Base-by-base conservation (phyloP, 2,329 filamentous ascomycete genomes). In the Dothistroma pini region DNA sequence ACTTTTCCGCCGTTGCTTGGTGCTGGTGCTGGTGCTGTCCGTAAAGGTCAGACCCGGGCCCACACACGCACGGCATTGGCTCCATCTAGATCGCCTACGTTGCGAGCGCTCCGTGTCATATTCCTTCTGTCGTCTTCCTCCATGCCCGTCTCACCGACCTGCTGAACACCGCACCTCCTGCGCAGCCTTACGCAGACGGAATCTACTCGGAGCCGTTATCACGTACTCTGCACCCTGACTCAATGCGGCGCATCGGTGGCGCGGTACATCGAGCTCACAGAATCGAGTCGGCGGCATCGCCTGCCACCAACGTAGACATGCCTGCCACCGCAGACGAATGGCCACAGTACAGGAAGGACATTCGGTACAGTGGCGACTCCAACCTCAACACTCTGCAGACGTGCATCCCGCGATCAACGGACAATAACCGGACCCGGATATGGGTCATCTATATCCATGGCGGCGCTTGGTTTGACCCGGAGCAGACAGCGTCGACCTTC, bases 391-490 rank as follows among this genome's bases (percentile, higher is more conserved):
- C 76, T 0, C 68, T 80, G 10, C 74, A 78, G 58, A 59, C 78
- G 35, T 79, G 75, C 70, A 73, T 80, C 1, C 77, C 77, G 12
- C 68, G 72, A 0, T 72, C 74, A 0, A 67, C 65, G 4, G 58
- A 62, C 44, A 57, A 66, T 51, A 59, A 62, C 59, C 51, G 32
- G 14, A 62, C 62, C 16, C 65, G 60, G 48, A 50, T 70, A 38
- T 74, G 71, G 70, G 49, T 74, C 44, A 75, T 77, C 64, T 81
- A 78, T 70, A 69, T 81, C 67, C 80, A 81, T 69, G 80, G 80
- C 70, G 80, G 80, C 64, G 79, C 79, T 59, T 82, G 79, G 79
- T 76, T 76, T 64, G 80, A 81, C 62, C 79, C 79, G 2, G 63
- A 69, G n/a, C 76, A 79, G 64, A 71, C 69, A 48, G 70, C 74